Conservation (phyloP, 2,329 filamentous ascomycete species). For the Parastagonospora avenae region DNA sequence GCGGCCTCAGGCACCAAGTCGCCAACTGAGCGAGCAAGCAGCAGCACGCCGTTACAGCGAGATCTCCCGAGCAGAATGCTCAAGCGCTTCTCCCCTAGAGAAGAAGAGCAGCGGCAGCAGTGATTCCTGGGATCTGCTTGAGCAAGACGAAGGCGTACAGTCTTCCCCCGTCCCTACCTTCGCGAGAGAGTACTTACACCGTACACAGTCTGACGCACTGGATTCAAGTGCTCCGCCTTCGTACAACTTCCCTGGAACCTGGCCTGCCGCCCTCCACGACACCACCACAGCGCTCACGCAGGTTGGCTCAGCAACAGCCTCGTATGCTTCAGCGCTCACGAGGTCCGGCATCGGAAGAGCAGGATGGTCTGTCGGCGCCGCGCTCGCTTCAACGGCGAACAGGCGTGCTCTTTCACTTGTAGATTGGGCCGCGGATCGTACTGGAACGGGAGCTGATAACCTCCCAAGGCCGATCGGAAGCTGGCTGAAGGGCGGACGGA, state of each 20-base stretch:
- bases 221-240: background rate
- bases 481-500: background rate
- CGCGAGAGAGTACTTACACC: background rate
- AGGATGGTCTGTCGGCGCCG: conserved; percentile 14
- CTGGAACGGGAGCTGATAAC: background rate
- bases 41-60: no score
- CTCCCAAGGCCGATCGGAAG: conserved; percentile 4
- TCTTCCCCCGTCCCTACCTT: background rate
- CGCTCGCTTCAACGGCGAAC: conserved; percentile 5
- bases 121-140: background rate
- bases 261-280: conserved; percentile 14
- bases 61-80: no score
- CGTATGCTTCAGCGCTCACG: conserved; percentile 13
- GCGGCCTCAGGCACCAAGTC: no score
- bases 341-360: conserved; percentile 16
- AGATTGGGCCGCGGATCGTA: background rate
- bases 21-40: no score
- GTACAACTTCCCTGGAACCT: conserved; percentile 21
- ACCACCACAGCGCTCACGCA: conserved; percentile 10
- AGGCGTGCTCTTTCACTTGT: background rate
- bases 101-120: background rate
- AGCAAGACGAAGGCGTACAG: background rate
- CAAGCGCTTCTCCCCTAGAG: no score
- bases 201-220: background rate
- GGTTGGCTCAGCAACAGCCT: conserved; percentile 11